phyloP scores from a whole-genome alignment of 2,329 filamentous ascomycete species.

The Tolypocladium amazonense region DNA sequence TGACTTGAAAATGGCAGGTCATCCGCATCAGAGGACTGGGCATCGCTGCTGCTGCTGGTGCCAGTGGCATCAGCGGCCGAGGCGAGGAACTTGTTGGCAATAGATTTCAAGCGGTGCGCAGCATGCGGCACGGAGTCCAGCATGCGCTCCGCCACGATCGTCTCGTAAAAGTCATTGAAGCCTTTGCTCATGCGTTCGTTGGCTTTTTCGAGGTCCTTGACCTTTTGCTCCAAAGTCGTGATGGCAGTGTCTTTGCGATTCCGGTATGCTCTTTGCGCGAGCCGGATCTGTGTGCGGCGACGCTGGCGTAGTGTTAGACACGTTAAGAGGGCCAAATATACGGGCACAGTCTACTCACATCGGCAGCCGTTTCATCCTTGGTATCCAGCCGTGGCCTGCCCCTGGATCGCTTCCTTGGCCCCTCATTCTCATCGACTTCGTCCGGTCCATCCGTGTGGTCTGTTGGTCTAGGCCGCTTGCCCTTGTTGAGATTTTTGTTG shows the following conservation, averaged over 20 bases:
- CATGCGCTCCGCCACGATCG: slow-evolving; percentile 45
- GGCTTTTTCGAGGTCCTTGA: slow-evolving; percentile 55
- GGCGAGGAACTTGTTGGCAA: slow-evolving; percentile 42
- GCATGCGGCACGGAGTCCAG: slow-evolving; percentile 46
- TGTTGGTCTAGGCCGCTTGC: slow-evolving; percentile 13
- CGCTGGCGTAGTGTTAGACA: slow-evolving; percentile 35
- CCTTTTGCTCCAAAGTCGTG: slow-evolving; percentile 57
- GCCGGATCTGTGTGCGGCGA: slow-evolving; percentile 75
- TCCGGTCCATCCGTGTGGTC: slow-evolving; percentile 2
- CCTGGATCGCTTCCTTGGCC: slow-evolving; percentile 49
- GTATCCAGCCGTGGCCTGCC: slow-evolving; percentile 67
- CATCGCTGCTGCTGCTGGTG: slow-evolving; percentile 20
- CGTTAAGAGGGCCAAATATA: not conserved
- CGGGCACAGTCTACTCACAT: slow-evolving; percentile 47
- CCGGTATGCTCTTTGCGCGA: slow-evolving; percentile 77
- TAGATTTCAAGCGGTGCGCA: slow-evolving; percentile 42
- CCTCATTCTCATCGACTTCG: slow-evolving; percentile 25
- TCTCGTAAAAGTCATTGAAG: slow-evolving; percentile 58
- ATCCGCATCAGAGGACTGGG: slow-evolving; percentile 3
- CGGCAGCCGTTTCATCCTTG: slow-evolving; percentile 67
- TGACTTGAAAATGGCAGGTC: not conserved
- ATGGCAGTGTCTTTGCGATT: slow-evolving; percentile 79
- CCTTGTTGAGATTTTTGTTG: not conserved
- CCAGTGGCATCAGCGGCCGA: slow-evolving; percentile 39
- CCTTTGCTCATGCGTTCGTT: slow-evolving; percentile 66